Base-by-base conservation (phyloP, 169 alveolate genomes). In the Plasmodium relictum region DNA sequence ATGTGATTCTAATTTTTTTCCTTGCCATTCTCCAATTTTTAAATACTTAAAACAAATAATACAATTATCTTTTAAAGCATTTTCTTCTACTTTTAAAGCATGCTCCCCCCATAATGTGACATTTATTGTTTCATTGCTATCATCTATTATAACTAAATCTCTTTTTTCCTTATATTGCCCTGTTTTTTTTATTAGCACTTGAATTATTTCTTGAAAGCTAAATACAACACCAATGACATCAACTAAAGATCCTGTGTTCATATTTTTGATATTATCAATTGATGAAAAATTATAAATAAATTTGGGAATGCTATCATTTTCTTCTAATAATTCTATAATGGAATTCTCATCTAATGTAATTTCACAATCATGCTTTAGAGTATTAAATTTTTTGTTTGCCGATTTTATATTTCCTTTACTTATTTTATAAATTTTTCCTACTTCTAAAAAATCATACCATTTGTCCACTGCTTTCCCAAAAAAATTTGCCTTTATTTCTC, bases 391-490 rank as follows among this genome's bases (percentile, higher is more conserved):
- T 54, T 92, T 94, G 63, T 94, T 94, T 8, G 95, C 94, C 6
- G 95, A 89, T 61, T 80, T 94, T 8, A 94, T 73, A 63, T 92
- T 93, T 12, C 96, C 96, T 39, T 92, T 93, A 74, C 95, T 90
- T 44, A 94, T 92, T 65, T 92, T 88, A 85, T 94, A 94, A 6
- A 94, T 94, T 86, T 90, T 93, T 0, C 95, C 95, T 22, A 90
- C 95, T 87, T 94, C 93, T 12, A 94, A 50, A 59, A 87, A 94
- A 54, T 93, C 59, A 86, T 87, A 94, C 96, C 96, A 94, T 76
- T 92, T 94, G 41, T 86, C 94, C n/a, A 94, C 96, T 16, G 96
- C 95, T 31, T 94, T 94, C 8, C 96, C 96, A 52, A 94, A 94
- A 26, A 94, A 80, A 74, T 88, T 88, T n/a, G 92, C 96, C 24